Evolutionary conservation across 1,139 yeast species (phyloP).

Genomic region (Candida gigantensis): DNA sequence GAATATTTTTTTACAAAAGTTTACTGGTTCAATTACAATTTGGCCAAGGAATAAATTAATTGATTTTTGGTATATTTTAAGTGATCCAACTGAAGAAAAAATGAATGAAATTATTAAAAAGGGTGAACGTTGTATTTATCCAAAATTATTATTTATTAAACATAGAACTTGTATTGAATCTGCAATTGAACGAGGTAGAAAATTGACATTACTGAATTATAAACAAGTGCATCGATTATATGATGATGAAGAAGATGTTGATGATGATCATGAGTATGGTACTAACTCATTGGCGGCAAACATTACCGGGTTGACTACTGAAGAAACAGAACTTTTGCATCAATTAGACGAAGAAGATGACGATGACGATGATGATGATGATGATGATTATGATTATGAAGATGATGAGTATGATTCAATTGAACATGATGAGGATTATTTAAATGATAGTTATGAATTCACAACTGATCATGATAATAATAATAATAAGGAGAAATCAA

Average conservation of each 20-base stretch:
- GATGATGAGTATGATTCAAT: too few relatives aligned
- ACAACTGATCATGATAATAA: slow-evolving; percentile 8
- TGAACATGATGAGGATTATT: slow-evolving; percentile 18
- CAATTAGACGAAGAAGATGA: slow-evolving; percentile 14
- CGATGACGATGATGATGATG: slow-evolving; percentile 12
- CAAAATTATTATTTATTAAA: slow-evolving; percentile 62
- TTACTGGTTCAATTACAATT: slow-evolving; percentile 73
- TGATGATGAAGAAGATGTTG: slow-evolving; percentile 14
- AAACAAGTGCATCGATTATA: slow-evolving; percentile 8
- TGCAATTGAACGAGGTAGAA: slow-evolving; percentile 56
- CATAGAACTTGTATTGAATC: slow-evolving; percentile 66
- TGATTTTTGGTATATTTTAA: slow-evolving; percentile 65
- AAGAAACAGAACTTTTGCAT: slow-evolving; percentile 3
- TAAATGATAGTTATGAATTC: slow-evolving; percentile 25
- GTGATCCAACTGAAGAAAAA: slow-evolving; percentile 65
- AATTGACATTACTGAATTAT: slow-evolving; percentile 11
- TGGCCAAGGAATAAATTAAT: slow-evolving; percentile 66
- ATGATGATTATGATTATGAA: slow-evolving; percentile 5
- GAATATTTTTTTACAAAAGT: slow-evolving; percentile 70
- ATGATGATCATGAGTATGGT: slow-evolving; percentile 17
- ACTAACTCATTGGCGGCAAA: slow-evolving; percentile 9
- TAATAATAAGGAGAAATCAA: neutral
- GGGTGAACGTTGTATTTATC: slow-evolving; percentile 70
- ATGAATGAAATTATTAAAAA: slow-evolving; percentile 56
- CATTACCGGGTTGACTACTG: slow-evolving; percentile 6